phyloP scores from a whole-genome alignment of 2,329 filamentous ascomycete species.

The Aspergillus ruber region DNA sequence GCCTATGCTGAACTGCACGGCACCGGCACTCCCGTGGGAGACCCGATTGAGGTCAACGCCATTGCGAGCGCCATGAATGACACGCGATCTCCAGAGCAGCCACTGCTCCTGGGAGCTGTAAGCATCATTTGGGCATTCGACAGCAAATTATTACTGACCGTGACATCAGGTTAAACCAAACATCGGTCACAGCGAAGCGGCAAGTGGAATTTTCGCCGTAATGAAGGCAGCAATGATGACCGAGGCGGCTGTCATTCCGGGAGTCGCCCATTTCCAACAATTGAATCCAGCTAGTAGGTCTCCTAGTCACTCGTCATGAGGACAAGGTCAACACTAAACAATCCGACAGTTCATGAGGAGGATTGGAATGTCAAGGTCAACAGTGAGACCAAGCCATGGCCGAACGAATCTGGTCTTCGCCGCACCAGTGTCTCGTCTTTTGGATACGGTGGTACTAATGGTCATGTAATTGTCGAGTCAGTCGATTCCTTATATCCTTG shows the following conservation, averaged over 20 bases:
- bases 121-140: neutral
- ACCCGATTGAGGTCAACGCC: constrained; percentile 4
- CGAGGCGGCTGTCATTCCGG: constrained; percentile 11
- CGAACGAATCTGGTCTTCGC: constrained; percentile 9
- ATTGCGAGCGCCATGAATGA: constrained; percentile 15
- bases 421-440: constrained; percentile 41
- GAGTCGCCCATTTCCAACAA: constrained; percentile 13
- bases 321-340: neutral
- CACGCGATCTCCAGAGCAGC: constrained; percentile 6
- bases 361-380: neutral
- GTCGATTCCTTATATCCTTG: neutral
- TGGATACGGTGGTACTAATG: constrained; percentile 29
- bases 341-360: constrained; percentile 10
- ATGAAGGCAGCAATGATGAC: constrained; percentile 15
- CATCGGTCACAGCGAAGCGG: constrained; percentile 17
- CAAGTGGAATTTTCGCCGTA: constrained; percentile 12
- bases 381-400: constrained; percentile 3
- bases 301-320: constrained; percentile 8
- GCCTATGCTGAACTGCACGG: constrained; percentile 12
- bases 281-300: constrained; percentile 13
- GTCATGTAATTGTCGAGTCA: constrained; percentile 30
- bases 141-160: neutral
- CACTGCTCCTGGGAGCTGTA: constrained; percentile 6
- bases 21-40: constrained; percentile 8
- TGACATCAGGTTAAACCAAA: constrained; percentile 17